These are phyloP conservation scores for Helenozyma rhizophorensis DNA, from an alignment of 805 yeast species.

Conservation along the genomic window DNA sequence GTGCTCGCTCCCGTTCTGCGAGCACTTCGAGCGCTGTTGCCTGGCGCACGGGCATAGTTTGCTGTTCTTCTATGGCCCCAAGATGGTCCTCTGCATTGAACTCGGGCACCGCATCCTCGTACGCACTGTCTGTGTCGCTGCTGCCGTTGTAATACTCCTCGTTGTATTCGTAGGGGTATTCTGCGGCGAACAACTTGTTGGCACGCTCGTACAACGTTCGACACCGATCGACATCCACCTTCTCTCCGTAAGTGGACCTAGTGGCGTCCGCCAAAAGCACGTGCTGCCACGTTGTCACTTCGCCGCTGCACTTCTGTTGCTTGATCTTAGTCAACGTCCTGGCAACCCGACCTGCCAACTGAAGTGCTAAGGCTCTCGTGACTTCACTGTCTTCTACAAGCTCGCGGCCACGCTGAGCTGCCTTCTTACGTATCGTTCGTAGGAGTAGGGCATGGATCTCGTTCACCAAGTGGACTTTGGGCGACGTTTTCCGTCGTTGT, in stretches of 20 bases:
- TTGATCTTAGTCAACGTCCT: conserved; percentile 1
- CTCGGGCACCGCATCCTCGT: conserved; percentile 6
- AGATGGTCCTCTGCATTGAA: conserved; percentile 10
- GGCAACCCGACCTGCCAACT: conserved; percentile 10
- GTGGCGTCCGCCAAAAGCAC: conserved; percentile 8
- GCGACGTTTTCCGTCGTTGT: conserved; percentile 4
- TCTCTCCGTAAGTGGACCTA: conserved; percentile 1
- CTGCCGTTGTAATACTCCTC: conserved; percentile 8
- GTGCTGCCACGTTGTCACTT: conserved; percentile 12
- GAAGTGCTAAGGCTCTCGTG: conserved; percentile 9
- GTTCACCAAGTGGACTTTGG: conserved; percentile 11
- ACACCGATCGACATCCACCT: conserved; percentile 6
- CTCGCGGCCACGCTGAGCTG: not conserved
- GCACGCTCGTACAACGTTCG: conserved; percentile 19
- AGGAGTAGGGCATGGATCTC: conserved; percentile 13
- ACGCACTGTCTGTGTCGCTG: conserved; percentile 4
- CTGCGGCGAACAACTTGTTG: conserved; percentile 22
- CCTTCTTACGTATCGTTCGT: conserved; percentile 3
- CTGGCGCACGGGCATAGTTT: too few relatives aligned
- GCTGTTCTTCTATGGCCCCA: conserved; percentile 4
- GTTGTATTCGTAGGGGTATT: conserved; percentile 27
- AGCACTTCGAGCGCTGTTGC: not conserved
- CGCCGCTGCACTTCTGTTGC: not conserved
- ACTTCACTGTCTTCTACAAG: conserved; percentile 3
- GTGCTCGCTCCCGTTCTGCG: conserved; percentile 2